These are phyloP conservation scores for Beauveria varroae DNA, from an alignment of 2,329 filamentous ascomycete species.

Conservation along the genomic window DNA sequence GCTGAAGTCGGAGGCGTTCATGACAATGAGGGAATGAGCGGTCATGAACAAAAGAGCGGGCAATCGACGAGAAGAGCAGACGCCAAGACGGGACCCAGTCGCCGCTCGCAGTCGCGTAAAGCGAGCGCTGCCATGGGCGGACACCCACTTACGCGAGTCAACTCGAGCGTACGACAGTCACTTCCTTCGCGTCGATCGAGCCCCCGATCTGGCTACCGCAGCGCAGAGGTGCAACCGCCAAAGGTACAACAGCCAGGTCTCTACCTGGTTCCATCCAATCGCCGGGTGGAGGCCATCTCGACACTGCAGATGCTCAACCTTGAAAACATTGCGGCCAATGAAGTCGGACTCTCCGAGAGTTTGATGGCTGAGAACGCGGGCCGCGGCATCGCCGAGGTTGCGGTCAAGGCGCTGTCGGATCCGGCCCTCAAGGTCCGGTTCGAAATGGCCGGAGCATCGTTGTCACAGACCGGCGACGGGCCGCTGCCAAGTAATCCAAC, in stretches of 20 bases:
- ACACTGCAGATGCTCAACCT: constrained; percentile 85
- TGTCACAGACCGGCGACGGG: constrained; percentile 18
- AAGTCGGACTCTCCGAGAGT: constrained; percentile 79
- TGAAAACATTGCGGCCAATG: constrained; percentile 82
- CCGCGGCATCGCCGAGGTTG: constrained; percentile 78
- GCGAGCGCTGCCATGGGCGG: constrained; percentile 36
- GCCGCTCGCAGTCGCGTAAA: constrained; percentile 51
- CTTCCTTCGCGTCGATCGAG: constrained; percentile 24
- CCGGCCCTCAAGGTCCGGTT: constrained; percentile 50
- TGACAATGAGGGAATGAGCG: constrained; percentile 39
- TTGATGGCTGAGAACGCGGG: constrained; percentile 90
- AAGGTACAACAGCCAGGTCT: constrained; percentile 37
- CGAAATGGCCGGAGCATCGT: constrained; percentile 33
- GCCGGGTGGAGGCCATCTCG: constrained; percentile 55
- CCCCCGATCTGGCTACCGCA: constrained; percentile 23
- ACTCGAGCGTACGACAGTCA: constrained; percentile 35
- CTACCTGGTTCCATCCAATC: constrained; percentile 47
- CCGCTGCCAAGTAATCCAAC: constrained; percentile 28
- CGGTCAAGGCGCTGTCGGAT: constrained; percentile 59
- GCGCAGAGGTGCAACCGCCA: constrained; percentile 25
- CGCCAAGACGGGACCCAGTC: constrained; percentile 40
- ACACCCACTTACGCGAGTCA: constrained; percentile 39
- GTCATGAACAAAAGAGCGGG: constrained; percentile 43
- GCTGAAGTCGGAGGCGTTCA: constrained; percentile 48
- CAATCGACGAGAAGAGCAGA: constrained; percentile 44